Base-by-base conservation (phyloP, 257 asterid species). In the Salvia rosmarinus region DNA sequence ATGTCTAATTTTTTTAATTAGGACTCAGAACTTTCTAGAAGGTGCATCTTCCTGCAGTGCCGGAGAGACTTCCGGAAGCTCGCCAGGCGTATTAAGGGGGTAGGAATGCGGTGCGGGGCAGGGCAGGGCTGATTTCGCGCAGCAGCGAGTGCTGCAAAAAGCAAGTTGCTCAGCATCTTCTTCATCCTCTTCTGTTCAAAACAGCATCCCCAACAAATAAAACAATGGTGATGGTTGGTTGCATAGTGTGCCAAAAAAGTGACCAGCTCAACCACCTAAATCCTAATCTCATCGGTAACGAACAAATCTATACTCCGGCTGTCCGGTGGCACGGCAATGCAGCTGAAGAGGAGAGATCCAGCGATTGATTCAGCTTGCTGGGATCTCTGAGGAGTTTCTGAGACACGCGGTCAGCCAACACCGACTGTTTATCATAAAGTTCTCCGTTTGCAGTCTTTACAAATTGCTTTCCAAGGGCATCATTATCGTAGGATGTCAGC, bases 401-500 rank as follows among this genome's bases (percentile, higher is more conserved):
- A 68, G 92, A 83, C 57, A 92, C 92, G 2, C 91, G 94, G 76
- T 92, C 89, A 49, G 92, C 96, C 85, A 88, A 80, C 44, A 86
- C 82, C 1, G 88, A 81, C 78, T 88, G 98, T 5, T 87, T 83
- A 62, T 91, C 90, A 9, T 78, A 87, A 73, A 80, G 70, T 62
- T 87, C 92, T 64, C 90, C 86, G 51, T 63, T 78, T 6, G 75
- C 76, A 61, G 79, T 64, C 71, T 82, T 81, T 57, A 85, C 90
- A 8, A 83, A 81, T 77, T 85, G 96, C 77, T 85, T 89, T 55
- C 85, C 85, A 13, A 66, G 82, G 59, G 86, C 75, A 75, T 83
- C 88, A 47, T 77, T 85, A 67, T 77, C 91, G 35, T 75, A 66
- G 19, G 93, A 73, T 73, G 85, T 72, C 77, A 83, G 75, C 63